Base-by-base conservation (phyloP, 1,284 basidiomycete genomes). In the Coniferiporia weirii region DNA sequence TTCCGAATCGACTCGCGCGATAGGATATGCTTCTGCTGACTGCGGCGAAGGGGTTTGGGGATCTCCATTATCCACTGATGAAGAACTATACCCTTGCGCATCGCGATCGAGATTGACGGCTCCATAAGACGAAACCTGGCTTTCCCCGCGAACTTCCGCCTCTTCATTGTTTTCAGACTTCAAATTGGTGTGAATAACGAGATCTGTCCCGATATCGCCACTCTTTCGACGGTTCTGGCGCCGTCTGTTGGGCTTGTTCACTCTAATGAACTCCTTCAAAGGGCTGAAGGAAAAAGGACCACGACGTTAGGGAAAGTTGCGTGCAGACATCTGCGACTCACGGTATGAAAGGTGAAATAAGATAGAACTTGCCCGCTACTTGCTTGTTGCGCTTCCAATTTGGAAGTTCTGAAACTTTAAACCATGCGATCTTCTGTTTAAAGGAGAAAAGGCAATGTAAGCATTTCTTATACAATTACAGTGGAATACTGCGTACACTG, bases 331-430 rank as follows among this genome's bases (percentile, higher is more conserved):
- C 35, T 34, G 7, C 38, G n/a, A 77, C 88, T 66, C 72, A 95
- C 91, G 79, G 82, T 61, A 98, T 93, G 76, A 99, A 98, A 1
- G 96, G 96, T 1, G 93, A 87, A 53, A 99, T 95, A 67, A 98
- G 81, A 75, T 98, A 99, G 74, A 98, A 98, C 70, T 93, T 95
- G 56, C 92, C 82, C 34, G 84, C 75, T 57, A 81, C 73, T 60
- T 82, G 70, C 71, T 85, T 89, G 67, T 89, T 89, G 62, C 87
- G 85, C 69, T 85, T 93, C 94, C 95, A 99, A 0, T 92, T 95
- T 0, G 97, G 97, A 20, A 99, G 77, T 71, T 98, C 95, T 35
- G 81, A 78, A 49, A 99, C 76, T 62, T 79, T 86, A 72, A 98
- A 98, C 97, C 97, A 99, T 68, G 95, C 89, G 66, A 99, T 99